Conservation (phyloP, 192 early-diverging fungal genomes). For the Chytriomyces hyalinus region DNA sequence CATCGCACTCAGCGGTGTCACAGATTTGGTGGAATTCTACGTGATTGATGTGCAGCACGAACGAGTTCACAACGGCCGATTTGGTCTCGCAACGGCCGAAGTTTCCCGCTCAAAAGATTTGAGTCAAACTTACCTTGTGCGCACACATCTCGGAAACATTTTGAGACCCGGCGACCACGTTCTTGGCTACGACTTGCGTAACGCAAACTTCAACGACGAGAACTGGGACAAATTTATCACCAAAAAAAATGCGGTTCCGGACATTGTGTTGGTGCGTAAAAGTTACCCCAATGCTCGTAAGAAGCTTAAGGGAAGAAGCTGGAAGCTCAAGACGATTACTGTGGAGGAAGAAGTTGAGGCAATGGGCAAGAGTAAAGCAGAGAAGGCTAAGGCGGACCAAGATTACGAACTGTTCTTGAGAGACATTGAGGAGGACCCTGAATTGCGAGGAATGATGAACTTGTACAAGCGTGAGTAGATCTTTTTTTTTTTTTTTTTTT, state of each 20-base stretch:
- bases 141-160: constrained; percentile 91
- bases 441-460: constrained; percentile 92
- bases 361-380: constrained; percentile 73
- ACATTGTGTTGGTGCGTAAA: constrained; percentile 93
- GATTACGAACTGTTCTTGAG: constrained; percentile 97
- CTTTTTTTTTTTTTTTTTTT: not conserved
- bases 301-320: constrained; percentile 83
- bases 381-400: constrained; percentile 71
- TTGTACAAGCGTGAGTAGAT: constrained; percentile 76
- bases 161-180: constrained; percentile 90
- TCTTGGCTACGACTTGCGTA: constrained; percentile 86
- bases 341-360: constrained; percentile 87
- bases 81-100: constrained; percentile 86
- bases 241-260: constrained; percentile 69
- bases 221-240: constrained; percentile 69
- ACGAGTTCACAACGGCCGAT: constrained; percentile 69
- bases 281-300: constrained; percentile 85
- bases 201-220: constrained; percentile 91
- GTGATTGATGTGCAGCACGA: constrained; percentile 91
- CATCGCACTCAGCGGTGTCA: constrained; percentile 71
- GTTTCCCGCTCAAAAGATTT: constrained; percentile 85
- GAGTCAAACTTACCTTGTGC: constrained; percentile 71
- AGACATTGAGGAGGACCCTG: constrained; percentile 98
- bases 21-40: constrained; percentile 91
- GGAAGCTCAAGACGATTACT: constrained; percentile 86